phyloP scores from a whole-genome alignment of 2,329 filamentous ascomycete genomes.

The Colletotrichum sidae region DNA sequence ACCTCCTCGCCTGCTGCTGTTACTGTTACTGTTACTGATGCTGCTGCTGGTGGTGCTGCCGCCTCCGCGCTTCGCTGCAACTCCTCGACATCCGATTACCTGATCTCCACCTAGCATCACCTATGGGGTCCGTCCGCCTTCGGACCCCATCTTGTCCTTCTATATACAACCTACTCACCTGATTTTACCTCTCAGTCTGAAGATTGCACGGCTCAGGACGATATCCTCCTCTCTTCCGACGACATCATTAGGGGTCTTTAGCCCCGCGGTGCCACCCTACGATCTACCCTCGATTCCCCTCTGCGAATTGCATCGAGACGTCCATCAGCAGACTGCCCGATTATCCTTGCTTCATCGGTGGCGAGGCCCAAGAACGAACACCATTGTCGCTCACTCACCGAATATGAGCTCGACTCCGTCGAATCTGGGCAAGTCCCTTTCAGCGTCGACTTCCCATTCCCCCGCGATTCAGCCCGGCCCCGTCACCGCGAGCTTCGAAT shows the following conservation, averaged over 20 bases:
- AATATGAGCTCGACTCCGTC: constrained; percentile 47
- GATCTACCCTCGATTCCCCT: constrained; percentile 1
- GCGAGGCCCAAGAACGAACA: constrained; percentile 9
- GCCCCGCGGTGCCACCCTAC: not conserved
- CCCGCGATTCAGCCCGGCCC: constrained; percentile 54
- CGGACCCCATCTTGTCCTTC: constrained; percentile 45
- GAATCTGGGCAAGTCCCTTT: constrained; percentile 64
- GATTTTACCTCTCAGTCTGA: not conserved
- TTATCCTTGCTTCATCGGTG: constrained; percentile 14
- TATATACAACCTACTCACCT: constrained; percentile 23
- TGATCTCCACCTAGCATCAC: constrained; percentile 45
- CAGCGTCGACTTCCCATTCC: constrained; percentile 55
- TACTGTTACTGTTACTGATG: constrained; percentile 18
- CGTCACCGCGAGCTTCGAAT: constrained; percentile 61
- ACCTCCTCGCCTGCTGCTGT: no score
- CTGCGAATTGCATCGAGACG: constrained; percentile 29
- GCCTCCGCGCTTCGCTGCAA: constrained; percentile 31
- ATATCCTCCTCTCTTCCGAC: constrained; percentile 1
- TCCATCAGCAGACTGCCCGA: constrained; percentile 3
- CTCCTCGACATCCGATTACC: constrained; percentile 49
- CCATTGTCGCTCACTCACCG: constrained; percentile 28
- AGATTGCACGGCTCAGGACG: not conserved
- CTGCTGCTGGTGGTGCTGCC: constrained; percentile 43
- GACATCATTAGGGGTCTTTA: not conserved
- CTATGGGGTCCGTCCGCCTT: constrained; percentile 50